Percentiles rank a stretch among this genome's conserved stretches.
These are phyloP conservation scores for Fibroporia radiculosa DNA, from an alignment of 768 basidiomycete genomes.

Conservation along the genomic window DNA sequence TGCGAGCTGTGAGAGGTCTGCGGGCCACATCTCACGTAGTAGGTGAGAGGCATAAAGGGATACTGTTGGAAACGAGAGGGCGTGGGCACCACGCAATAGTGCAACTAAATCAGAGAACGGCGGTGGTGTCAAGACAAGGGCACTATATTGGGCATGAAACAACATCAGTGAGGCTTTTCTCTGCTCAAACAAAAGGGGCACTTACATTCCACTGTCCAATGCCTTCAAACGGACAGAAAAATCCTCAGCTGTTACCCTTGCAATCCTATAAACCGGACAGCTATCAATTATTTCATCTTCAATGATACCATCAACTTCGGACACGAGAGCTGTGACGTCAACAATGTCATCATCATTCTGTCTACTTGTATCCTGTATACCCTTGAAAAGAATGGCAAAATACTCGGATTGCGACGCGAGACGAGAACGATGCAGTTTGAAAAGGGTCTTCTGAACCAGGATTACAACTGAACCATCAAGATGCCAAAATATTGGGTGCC, in stretches of 20 bases:
- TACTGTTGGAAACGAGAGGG: constrained; percentile 25
- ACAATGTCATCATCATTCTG: not conserved
- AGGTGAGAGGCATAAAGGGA: constrained; percentile 22
- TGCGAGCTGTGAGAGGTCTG: constrained; percentile 14
- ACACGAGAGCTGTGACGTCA: not conserved
- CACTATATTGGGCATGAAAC: not conserved
- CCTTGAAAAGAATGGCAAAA: constrained; percentile 23
- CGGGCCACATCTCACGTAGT: constrained; percentile 27
- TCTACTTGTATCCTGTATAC: not conserved
- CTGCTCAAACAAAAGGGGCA: not conserved
- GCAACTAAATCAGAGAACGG: constrained; percentile 24
- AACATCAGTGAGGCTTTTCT: not conserved
- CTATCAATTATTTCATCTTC: constrained; percentile 9
- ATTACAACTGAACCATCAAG: constrained; percentile 29
- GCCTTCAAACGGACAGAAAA: constrained; percentile 26
- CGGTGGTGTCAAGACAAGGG: constrained; percentile 19
- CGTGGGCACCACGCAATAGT: constrained; percentile 28
- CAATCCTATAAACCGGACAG: constrained; percentile 18
- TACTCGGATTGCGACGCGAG: constrained; percentile 25
- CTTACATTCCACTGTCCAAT: constrained; percentile 28
- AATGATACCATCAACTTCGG: not conserved
- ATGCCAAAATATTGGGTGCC: constrained; percentile 24
- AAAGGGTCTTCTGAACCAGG: constrained; percentile 26
- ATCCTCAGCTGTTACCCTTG: constrained; percentile 22
- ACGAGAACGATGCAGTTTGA: constrained; percentile 29